A percentile compares a stretch with the other conserved stretches of the same genome.
Conservation (phyloP, 768 basidiomycete species). For the Boletus speciosus region DNA sequence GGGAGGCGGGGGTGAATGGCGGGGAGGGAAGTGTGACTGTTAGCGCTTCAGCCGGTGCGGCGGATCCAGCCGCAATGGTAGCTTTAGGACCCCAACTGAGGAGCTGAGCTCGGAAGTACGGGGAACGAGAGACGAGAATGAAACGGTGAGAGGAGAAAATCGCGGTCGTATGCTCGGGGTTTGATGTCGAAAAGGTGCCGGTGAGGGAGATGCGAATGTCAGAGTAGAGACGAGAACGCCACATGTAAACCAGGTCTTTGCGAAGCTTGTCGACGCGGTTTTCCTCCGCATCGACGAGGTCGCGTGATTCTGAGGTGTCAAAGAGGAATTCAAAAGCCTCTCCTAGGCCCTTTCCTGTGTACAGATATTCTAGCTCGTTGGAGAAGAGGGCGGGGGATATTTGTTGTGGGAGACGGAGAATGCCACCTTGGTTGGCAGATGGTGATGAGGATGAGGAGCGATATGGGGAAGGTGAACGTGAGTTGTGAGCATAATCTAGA, state of each 20-base stretch:
- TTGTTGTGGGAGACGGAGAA: slow-evolving; percentile 61
- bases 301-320: slow-evolving; percentile 48
- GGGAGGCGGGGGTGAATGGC: slow-evolving; percentile 90
- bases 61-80: slow-evolving; percentile 26
- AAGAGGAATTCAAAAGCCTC: slow-evolving; percentile 87
- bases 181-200: slow-evolving; percentile 59
- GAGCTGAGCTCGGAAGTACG: slow-evolving; percentile 84
- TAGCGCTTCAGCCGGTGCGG: slow-evolving; percentile 41
- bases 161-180: slow-evolving; percentile 68
- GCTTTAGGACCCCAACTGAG: slow-evolving; percentile 54
- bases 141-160: slow-evolving; percentile 93
- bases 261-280: slow-evolving; percentile 78
- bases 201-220: slow-evolving; percentile 83
- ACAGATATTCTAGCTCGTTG: slow-evolving; percentile 91
- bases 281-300: slow-evolving; percentile 47
- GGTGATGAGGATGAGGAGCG: slow-evolving; percentile 46
- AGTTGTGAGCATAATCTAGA: slow-evolving; percentile 39
- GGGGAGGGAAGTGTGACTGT: slow-evolving; percentile 80
- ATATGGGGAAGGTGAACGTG: slow-evolving; percentile 46
- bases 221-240: slow-evolving; percentile 90
- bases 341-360: slow-evolving; percentile 87
- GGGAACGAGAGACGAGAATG: slow-evolving; percentile 83
- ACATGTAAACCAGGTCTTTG: slow-evolving; percentile 95
- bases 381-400: slow-evolving; percentile 81
- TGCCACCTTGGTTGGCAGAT: slow-evolving; percentile 38